phyloP scores from a whole-genome alignment of 2,329 filamentous ascomycete species.

The Hypoxylon sp. region DNA sequence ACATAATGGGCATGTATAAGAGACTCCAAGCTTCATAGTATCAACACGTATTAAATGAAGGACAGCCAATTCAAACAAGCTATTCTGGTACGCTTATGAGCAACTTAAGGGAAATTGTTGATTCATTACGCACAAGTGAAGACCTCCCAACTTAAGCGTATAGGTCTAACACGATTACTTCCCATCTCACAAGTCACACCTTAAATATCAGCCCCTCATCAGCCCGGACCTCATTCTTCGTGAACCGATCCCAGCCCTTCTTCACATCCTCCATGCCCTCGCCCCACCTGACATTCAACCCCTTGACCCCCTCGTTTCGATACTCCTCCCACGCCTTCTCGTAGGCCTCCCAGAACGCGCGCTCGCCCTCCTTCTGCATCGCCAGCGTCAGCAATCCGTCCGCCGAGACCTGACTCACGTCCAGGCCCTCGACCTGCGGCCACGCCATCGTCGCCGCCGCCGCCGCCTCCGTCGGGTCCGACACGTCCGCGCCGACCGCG shows the following conservation, averaged over 20 bases:
- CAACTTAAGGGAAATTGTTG: too few species aligned
- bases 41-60: too few species aligned
- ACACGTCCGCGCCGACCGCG: slow-evolving; percentile 39
- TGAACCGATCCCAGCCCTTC: slow-evolving; percentile 47
- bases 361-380: slow-evolving; percentile 43
- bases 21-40: too few species aligned
- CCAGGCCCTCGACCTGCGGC: slow-evolving; percentile 19
- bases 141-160: too few species aligned
- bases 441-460: too few species aligned
- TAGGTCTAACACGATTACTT: not conserved
- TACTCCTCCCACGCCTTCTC: slow-evolving; percentile 40
- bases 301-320: slow-evolving; percentile 37
- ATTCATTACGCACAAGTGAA: too few species aligned
- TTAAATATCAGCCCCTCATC: slow-evolving; percentile 49
- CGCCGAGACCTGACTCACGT: slow-evolving; percentile 38
- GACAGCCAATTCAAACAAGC: too few species aligned
- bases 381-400: slow-evolving; percentile 43
- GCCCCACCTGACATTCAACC: slow-evolving; percentile 45
- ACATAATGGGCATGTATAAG: too few species aligned
- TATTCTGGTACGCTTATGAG: too few species aligned
- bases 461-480: slow-evolving; percentile 22
- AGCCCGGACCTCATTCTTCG: slow-evolving; percentile 40
- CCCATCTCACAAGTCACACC: slow-evolving; percentile 24
- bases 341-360: slow-evolving; percentile 39
- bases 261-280: slow-evolving; percentile 46